Evolutionary conservation across 2,329 filamentous ascomycete genomes (phyloP).

Genomic region (Podosphaera xanthii): DNA sequence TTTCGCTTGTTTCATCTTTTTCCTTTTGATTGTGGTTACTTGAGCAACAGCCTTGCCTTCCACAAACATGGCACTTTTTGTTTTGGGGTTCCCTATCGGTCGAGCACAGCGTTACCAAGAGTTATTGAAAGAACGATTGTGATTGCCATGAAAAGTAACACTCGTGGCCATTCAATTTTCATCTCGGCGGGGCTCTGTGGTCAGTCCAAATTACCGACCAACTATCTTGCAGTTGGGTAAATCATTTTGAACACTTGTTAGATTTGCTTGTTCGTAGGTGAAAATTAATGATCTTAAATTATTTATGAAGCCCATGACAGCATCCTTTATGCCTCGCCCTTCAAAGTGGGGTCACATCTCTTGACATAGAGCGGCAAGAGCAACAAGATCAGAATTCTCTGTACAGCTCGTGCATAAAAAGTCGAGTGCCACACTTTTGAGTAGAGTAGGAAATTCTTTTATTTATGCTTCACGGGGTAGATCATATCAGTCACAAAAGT

Average conservation of each 20-base stretch:
- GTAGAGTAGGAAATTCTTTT: neutral
- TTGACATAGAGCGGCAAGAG: neutral
- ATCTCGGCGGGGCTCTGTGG: neutral
- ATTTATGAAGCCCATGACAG: neutral
- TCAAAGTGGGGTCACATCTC: neutral
- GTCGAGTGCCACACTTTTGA: neutral
- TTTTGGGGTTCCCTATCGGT: neutral
- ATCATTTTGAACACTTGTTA: neutral
- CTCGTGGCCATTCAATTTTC: neutral
- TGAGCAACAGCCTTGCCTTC: neutral
- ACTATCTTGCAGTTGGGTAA: neutral
- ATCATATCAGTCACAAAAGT: neutral
- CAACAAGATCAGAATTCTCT: neutral
- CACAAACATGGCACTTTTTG: neutral
- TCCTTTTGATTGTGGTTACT: neutral
- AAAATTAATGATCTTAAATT: neutral
- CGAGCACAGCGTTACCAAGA: neutral
- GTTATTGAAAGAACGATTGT: neutral
- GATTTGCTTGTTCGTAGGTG: neutral
- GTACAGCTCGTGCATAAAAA: neutral
- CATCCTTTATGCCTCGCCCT: neutral
- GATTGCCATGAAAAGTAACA: neutral
- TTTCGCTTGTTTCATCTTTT: neutral
- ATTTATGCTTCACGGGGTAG: neutral
- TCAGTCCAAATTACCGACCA: neutral